Evolutionary conservation across 805 yeast species (phyloP), one percentile per base, ranked within the genome.

Genomic region (Pichia scutulata): DNA sequence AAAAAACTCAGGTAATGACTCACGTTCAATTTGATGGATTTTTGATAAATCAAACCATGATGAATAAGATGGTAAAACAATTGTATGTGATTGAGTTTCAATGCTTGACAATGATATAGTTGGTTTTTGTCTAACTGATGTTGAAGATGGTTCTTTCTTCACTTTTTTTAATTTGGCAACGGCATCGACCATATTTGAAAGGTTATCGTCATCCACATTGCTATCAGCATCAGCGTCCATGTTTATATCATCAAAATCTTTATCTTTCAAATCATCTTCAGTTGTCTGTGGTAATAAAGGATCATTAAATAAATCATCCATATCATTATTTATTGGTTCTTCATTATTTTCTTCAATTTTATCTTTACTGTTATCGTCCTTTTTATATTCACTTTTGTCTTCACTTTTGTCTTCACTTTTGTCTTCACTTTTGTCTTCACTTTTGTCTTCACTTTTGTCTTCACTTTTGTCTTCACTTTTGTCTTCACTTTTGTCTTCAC

Each of bases 1-100:
- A 72, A 90, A 90, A 60, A 87, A 90, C 63, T 90, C 97, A 0
- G 97, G 96, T 45, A 90, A 70, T 1, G 95, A 85, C 60, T 86
- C 85, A 52, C 76, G 79, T 67, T 90, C 97, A 54, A 90, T 84
- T 47, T 77, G 78, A 61, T 88, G 87, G 42, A 89, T 76, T 47
- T 76, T 78, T 44, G 76, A 76, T 75, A 86, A 75, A 49, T 82
- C 75, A 63, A 89, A 89, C 97, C 97, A 90, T 28, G 84, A 68
- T 0, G 96, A 76, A 64, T 88, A 90, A 0, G 96, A 87, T 7
- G 97, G 97, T 25, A 89, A 73, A 4, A 89, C 82, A 43, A 89
- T 82, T 0, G 89, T 80, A 62, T 89, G 96, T 0, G 95, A 81
- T 68, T 90, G 97, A 25, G 55, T 61, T 37, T 54, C 51, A 13